Evolutionary conservation across 2,329 filamentous ascomycete species (phyloP), one percentile per base, ranked within the genome.

Genomic region (Escovopsis weberi): DNA sequence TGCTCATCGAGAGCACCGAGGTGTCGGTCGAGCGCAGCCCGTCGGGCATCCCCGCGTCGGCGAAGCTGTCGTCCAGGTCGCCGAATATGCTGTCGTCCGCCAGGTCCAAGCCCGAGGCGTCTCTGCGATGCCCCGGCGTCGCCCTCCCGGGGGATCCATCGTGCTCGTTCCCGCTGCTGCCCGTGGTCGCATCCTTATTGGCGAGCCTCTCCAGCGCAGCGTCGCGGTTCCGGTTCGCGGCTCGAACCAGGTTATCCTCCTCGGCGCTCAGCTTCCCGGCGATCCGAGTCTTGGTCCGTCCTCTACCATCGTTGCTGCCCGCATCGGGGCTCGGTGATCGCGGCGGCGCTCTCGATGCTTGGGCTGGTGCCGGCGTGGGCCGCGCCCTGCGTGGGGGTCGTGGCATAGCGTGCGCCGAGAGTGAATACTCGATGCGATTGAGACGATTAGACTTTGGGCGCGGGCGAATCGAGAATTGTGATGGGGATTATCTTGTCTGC

Each of bases 11-110:
- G 46, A 71, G 58, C 1, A 63, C 64, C 0, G 70, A 70, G 1
- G 63, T 63, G 35, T 70, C 67, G 6, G 58, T 56, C 1, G 68
- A 68, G 39, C 55, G 57, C 12, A 40, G 26, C 40, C 59, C 60
- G 6, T 48, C 52, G 2, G 57, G 56, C 3, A 60, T 54, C 10
- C 62, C 62, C 10, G 61, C 62, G 33, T 66, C 63, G 9, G 61
- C 60, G 39, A 68, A 68, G 43, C 63, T 62, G 36, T 62, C 62
- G 42, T 63, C 64, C 7, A 70, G 53, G 40, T 65, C 59, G 11
- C 64, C 65, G 53, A 74, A 73, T 26, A 69, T 56, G 32, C 65
- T 63, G 41, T 66, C 64, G 44, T 72, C 69, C 37, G 61, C 62
- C 41, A 68, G 48, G 46, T 74, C 70, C 30, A 73, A 47, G 5